These are phyloP conservation scores for Ceratobasidium sp. DNA, from an alignment of 1,284 basidiomycete genomes.

Conservation along the genomic window DNA sequence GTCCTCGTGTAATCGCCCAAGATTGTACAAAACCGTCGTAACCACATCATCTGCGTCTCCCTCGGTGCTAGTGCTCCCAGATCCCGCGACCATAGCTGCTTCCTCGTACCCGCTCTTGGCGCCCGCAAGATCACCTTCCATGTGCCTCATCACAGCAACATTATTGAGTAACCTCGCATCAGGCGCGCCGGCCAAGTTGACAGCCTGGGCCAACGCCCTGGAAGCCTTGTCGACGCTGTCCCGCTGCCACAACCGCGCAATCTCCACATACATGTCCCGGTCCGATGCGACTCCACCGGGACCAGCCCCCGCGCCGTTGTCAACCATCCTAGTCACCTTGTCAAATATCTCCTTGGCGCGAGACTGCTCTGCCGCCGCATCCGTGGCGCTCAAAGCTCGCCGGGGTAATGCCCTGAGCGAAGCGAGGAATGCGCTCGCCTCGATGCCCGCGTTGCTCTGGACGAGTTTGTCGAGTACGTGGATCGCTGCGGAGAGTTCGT, in stretches of 20 bases:
- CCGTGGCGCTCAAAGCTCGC: slow-evolving; percentile 79
- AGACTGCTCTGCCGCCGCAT: slow-evolving; percentile 75
- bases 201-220: slow-evolving; percentile 79
- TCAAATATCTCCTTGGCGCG: slow-evolving; percentile 87
- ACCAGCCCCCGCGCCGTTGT: slow-evolving; percentile 53
- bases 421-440: slow-evolving; percentile 90
- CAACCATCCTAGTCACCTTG: slow-evolving; percentile 75
- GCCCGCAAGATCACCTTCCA: slow-evolving; percentile 72
- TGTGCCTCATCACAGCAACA: slow-evolving; percentile 79
- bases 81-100: slow-evolving; percentile 70
- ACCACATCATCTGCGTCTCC: slow-evolving; percentile 69
- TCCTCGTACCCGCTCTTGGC: slow-evolving; percentile 74
- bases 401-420: slow-evolving; percentile 84
- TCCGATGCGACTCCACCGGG: slow-evolving; percentile 60
- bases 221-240: slow-evolving; percentile 80
- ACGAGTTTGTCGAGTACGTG: slow-evolving; percentile 88
- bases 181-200: slow-evolving; percentile 64
- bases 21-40: slow-evolving; percentile 88
- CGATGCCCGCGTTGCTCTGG: slow-evolving; percentile 64
- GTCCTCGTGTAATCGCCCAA: slow-evolving; percentile 89
- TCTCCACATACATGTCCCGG: slow-evolving; percentile 85
- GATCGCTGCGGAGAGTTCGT: slow-evolving; percentile 82
- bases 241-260: slow-evolving; percentile 87
- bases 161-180: slow-evolving; percentile 86
- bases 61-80: slow-evolving; percentile 57